phyloP scores from a whole-genome alignment of 2,329 filamentous ascomycete genomes.

The Beauveria asiatica region DNA sequence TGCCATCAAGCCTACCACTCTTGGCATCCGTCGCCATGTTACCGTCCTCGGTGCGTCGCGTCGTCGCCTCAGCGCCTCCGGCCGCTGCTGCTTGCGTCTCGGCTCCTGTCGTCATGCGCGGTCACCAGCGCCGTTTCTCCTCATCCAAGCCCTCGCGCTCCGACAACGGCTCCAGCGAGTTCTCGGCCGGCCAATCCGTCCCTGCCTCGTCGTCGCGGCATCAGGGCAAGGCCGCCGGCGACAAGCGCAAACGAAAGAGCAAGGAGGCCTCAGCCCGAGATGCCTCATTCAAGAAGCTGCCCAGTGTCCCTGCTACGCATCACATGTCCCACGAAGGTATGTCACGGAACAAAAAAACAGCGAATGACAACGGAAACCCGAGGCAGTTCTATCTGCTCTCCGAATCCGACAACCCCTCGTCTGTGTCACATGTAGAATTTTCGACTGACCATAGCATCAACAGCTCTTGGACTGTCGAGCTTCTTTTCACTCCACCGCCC shows the following conservation, averaged over 20 bases:
- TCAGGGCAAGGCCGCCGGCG: slow-evolving; percentile 35
- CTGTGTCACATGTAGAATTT: neutral
- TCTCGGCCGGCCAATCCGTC: slow-evolving; percentile 41
- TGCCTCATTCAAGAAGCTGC: slow-evolving; percentile 48
- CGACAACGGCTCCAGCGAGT: slow-evolving; percentile 45
- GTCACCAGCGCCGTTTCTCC: slow-evolving; percentile 48
- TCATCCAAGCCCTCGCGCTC: slow-evolving; percentile 55
- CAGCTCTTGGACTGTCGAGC: slow-evolving; percentile 79
- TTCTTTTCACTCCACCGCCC: slow-evolving; percentile 97
- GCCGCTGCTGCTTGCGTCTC: slow-evolving; percentile 30
- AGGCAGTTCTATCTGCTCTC: neutral
- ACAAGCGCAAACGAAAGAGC: slow-evolving; percentile 51
- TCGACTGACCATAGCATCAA: slow-evolving; percentile 13
- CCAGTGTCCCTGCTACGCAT: slow-evolving; percentile 66
- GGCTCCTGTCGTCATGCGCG: slow-evolving; percentile 27
- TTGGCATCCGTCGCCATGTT: slow-evolving; percentile 34
- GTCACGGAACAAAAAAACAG: slow-evolving; percentile 15
- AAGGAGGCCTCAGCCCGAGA: slow-evolving; percentile 41
- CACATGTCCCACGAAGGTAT: slow-evolving; percentile 61
- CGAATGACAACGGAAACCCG: neutral
- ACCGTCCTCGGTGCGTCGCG: slow-evolving; percentile 48
- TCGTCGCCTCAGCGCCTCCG: slow-evolving; percentile 39
- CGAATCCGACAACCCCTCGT: neutral
- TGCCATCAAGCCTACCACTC: slow-evolving; percentile 11
- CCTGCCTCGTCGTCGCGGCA: slow-evolving; percentile 36